These are phyloP conservation scores for Citrullus amarus DNA, from an alignment of 306 rosid genomes.

Conservation along the genomic window DNA sequence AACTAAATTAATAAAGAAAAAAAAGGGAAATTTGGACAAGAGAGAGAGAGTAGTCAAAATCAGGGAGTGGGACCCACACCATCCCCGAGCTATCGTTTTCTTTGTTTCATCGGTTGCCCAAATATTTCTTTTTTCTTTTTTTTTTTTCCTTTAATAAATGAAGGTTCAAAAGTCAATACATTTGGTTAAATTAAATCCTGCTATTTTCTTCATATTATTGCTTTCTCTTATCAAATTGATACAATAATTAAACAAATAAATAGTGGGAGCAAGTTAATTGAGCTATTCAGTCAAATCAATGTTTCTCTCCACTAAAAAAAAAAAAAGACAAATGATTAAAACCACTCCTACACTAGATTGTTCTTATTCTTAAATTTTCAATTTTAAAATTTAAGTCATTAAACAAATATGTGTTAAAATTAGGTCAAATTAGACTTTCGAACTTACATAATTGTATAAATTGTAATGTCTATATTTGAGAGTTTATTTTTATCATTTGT, in stretches of 20 bases:
- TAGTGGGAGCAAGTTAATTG: neutral
- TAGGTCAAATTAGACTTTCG: too few relatives aligned
- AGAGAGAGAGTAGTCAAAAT: neutral
- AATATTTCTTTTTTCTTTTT: neutral
- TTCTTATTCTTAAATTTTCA: too few relatives aligned
- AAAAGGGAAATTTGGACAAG: neutral
- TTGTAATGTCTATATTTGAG: too few relatives aligned
- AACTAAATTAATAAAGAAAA: too few relatives aligned
- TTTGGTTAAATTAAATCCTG: neutral
- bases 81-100: neutral
- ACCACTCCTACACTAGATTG: too few relatives aligned
- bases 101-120: neutral
- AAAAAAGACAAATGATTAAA: too few relatives aligned
- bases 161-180: neutral
- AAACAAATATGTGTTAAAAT: too few relatives aligned
- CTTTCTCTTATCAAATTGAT: neutral
- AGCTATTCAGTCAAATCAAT: neutral
- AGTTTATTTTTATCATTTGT: too few relatives aligned
- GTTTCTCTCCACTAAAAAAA: neutral
- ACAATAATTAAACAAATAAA: neutral
- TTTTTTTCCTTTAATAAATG: neutral
- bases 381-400: too few relatives aligned
- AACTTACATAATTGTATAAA: too few relatives aligned
- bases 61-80: constrained; percentile 2
- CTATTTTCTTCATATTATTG: neutral